phyloP scores from a whole-genome alignment of 1,284 basidiomycete genomes.

The Uromyces viciae-fabae region DNA sequence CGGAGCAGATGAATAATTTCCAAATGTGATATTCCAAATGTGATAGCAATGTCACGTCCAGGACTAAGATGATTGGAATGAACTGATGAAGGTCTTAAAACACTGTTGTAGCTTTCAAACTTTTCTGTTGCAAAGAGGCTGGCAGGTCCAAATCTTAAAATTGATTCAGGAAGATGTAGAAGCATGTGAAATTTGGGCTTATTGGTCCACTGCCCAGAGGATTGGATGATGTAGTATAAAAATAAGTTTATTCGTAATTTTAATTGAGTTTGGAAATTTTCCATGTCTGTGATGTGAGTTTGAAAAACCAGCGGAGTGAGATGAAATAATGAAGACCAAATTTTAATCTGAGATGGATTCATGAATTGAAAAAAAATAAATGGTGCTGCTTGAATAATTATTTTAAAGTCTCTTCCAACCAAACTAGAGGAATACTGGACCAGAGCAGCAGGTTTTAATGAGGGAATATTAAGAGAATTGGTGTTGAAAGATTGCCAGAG shows the following conservation, averaged over 20 bases:
- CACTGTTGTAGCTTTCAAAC: conserved; percentile 4
- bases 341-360: conserved; percentile 45
- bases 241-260: conserved; percentile 53
- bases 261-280: not conserved
- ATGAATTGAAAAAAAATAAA: conserved; percentile 55
- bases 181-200: conserved; percentile 16
- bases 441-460: conserved; percentile 47
- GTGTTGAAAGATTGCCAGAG: not conserved
- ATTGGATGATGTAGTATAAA: conserved; percentile 51
- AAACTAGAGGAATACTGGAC: conserved; percentile 54
- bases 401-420: conserved; percentile 55
- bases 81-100: not conserved
- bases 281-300: conserved; percentile 54
- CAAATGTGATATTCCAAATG: too few relatives aligned
- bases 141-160: conserved; percentile 18
- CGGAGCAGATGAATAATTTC: not conserved
- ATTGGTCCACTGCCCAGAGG: conserved; percentile 48
- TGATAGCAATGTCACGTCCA: not conserved
- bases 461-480: not conserved
- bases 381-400: conserved; percentile 55
- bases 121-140: not conserved
- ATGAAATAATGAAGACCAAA: conserved; percentile 54
- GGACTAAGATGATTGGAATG: conserved; percentile 13
- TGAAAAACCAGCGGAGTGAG: conserved; percentile 56
- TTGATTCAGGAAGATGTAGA: conserved; percentile 36